Base-by-base conservation (phyloP, 2,329 filamentous ascomycete species). In the Pestalotiopsis sp. region DNA sequence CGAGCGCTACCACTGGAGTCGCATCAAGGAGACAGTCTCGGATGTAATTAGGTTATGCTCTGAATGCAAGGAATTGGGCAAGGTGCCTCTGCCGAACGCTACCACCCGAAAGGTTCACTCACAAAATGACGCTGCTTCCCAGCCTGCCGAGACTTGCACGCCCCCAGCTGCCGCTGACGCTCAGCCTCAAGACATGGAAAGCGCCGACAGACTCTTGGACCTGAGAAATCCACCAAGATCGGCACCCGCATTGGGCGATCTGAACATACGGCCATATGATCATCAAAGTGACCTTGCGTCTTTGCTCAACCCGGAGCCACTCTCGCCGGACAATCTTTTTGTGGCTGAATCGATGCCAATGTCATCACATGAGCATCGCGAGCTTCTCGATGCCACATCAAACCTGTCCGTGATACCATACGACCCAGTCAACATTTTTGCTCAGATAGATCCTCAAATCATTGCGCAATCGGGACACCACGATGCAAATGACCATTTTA, bases 11-110 rank as follows among this genome's bases (percentile, higher is more conserved):
- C 96, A 98, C 82, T 99, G 96, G 96, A 95, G 97, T 62, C 90
- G 95, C 70, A 98, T 98, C 83, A 99, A 98, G 80, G 95, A 98
- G 81, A 98, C 95, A 0, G 96, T 98, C 70, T 96, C 92, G 78
- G 91, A 95, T 78, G 95, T 97, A 74, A 97, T 98, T 80, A 92
- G 93, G 75, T 95, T 96, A 75, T 99, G 96, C 80, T 83, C 88
- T 7, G 91, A 97, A 78, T 98, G 95, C 83, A 97, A 95, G 81
- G 94, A 97, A 75, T 83, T 88, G 49, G 87, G 89, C 70, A 93
- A 93, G 78, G 83, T 86, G 39, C 78, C 81, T 39, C 69, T 73
- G 11, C 70, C 69, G 11, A 69, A 68, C 67, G 25, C 60, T 27
- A 63, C 66, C 65, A 68, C 61, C 39, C 68, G 23, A 69, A 57